phyloP scores from a whole-genome alignment of 2,329 filamentous ascomycete species.

The Stemphylium beticola region DNA sequence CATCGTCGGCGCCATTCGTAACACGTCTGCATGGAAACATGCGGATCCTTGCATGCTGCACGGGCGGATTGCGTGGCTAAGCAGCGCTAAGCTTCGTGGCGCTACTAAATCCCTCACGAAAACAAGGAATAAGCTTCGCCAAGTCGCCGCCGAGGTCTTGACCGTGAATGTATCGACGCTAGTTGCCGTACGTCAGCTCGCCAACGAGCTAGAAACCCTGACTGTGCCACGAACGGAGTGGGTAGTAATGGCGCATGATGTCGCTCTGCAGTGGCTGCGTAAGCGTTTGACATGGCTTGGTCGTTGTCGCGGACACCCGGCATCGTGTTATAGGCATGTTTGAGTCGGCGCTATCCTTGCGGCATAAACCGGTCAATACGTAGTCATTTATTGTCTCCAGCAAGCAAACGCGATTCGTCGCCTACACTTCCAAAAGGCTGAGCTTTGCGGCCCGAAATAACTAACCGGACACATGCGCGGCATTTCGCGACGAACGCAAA shows the following conservation, averaged over 20 bases:
- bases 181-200: slow-evolving; percentile 1
- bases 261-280: slow-evolving; percentile 25
- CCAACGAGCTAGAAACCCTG: not conserved
- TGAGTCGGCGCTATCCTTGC: too few relatives aligned
- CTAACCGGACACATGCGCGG: too few relatives aligned
- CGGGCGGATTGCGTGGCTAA: slow-evolving; percentile 20
- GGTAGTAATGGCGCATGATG: slow-evolving; percentile 6
- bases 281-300: not conserved
- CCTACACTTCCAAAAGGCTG: too few relatives aligned
- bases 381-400: too few relatives aligned
- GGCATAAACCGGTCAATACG: too few relatives aligned
- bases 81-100: slow-evolving; percentile 37
- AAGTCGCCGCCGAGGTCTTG: slow-evolving; percentile 34
- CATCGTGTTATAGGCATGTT: not conserved
- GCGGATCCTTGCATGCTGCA: slow-evolving; percentile 14
- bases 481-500: too few relatives aligned
- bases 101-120: slow-evolving; percentile 32
- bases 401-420: too few relatives aligned
- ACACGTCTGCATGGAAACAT: slow-evolving; percentile 14
- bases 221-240: slow-evolving; percentile 16
- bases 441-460: too few relatives aligned
- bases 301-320: not conserved
- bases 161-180: slow-evolving; percentile 23
- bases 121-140: slow-evolving; percentile 33
- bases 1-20: not conserved